Evolutionary conservation across 2,329 filamentous ascomycete species (phyloP).

Genomic region (Fusarium marasasianum): DNA sequence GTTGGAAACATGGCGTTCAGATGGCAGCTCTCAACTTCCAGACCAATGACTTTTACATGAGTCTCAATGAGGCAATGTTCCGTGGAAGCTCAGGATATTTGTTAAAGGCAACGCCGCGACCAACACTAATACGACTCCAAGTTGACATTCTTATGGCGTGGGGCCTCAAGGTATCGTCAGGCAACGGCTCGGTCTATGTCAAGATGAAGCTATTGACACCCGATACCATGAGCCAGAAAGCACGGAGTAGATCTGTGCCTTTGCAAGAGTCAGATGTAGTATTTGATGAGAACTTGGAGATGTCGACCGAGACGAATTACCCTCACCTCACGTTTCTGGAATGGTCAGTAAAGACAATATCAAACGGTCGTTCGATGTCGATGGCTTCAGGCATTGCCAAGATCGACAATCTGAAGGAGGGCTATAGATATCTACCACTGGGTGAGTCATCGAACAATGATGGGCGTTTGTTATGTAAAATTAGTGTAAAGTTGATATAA

Average conservation of each 20-base stretch:
- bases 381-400: background rate
- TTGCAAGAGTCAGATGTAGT: rapidly evolving
- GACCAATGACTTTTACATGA: conserved; percentile 3
- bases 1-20: conserved; percentile 17
- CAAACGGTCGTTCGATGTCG: background rate
- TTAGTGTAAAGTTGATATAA: background rate
- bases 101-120: background rate
- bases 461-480: conserved; percentile 11
- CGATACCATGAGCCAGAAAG: background rate
- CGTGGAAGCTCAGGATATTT: conserved; percentile 7
- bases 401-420: background rate
- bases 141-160: conserved; percentile 2
- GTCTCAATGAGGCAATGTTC: conserved; percentile 15
- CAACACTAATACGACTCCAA: background rate
- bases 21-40: conserved; percentile 29
- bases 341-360: background rate
- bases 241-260: background rate
- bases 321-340: background rate
- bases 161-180: background rate
- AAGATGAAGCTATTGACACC: conserved; percentile 5
- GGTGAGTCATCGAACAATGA: background rate
- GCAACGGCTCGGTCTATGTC: rapidly evolving
- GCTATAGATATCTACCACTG: background rate
- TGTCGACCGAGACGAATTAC: background rate
- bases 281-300: background rate